A percentile compares a stretch with the other conserved stretches of the same genome.
Evolutionary conservation across 768 basidiomycete genomes (phyloP).

Genomic region (Tricholoma terreum): DNA sequence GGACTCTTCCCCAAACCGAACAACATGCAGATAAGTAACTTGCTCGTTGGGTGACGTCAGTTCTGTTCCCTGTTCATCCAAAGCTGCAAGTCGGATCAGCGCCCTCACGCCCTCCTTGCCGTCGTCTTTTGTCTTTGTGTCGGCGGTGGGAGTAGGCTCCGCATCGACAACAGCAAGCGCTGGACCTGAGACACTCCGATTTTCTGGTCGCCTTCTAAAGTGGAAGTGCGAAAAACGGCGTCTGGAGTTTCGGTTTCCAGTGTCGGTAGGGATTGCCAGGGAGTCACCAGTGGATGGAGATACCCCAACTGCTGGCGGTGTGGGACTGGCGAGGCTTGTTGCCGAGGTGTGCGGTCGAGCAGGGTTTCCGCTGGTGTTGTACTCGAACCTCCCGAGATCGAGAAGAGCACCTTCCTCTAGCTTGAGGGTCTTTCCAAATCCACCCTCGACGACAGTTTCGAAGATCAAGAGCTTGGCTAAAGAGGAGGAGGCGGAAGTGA

Average conservation of each 20-base stretch:
- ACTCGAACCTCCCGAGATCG: conserved; percentile 76
- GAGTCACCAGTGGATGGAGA: conserved; percentile 6
- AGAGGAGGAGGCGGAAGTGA: conserved; percentile 29
- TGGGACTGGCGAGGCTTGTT: conserved; percentile 2
- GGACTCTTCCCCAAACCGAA: conserved; percentile 56
- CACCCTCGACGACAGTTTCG: conserved; percentile 70
- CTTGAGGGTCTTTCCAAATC: conserved; percentile 72
- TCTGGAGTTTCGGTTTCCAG: conserved; percentile 25
- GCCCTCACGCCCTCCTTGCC: conserved; percentile 70
- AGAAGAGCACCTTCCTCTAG: conserved; percentile 77
- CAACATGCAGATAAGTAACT: conserved; percentile 82
- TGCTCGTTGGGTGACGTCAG: conserved; percentile 78
- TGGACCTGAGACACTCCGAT: conserved; percentile 64
- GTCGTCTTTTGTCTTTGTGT: conserved; percentile 37
- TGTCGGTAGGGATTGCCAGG: conserved; percentile 7
- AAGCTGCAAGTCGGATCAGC: conserved; percentile 75
- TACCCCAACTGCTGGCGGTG: conserved; percentile 7
- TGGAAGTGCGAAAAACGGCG: conserved; percentile 67
- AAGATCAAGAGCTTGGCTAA: conserved; percentile 55
- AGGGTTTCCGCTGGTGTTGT: conserved; percentile 22
- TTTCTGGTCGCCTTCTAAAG: conserved; percentile 57
- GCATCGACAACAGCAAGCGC: conserved; percentile 78
- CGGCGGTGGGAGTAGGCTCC: conserved; percentile 38
- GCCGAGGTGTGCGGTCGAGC: conserved; percentile 18
- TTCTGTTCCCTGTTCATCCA: conserved; percentile 72